Conservation (phyloP, 2,329 filamentous ascomycete species). For the Colletotrichum lindemuthianum region DNA sequence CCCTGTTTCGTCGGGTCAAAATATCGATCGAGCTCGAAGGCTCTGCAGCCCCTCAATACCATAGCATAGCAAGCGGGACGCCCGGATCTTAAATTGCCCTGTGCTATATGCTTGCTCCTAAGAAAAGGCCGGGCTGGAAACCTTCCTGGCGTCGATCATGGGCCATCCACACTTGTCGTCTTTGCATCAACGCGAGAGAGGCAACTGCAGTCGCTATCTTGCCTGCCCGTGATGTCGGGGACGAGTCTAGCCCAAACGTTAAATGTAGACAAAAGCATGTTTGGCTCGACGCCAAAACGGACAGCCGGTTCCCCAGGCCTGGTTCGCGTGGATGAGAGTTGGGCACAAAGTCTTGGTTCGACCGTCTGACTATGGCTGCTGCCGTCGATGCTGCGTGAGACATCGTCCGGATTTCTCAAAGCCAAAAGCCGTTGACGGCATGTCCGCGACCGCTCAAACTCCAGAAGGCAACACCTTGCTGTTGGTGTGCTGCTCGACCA, state of each 20-base stretch:
- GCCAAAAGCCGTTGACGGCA: constrained; percentile 33
- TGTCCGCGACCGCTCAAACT: constrained; percentile 8
- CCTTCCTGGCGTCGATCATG: constrained; percentile 30
- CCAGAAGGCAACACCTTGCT: not conserved
- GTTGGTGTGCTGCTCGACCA: not conserved
- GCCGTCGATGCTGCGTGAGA: constrained; percentile 28
- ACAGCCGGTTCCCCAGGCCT: constrained; percentile 14
- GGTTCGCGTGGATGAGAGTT: constrained; percentile 17
- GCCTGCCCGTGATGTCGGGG: not conserved
- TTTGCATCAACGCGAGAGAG: not conserved
- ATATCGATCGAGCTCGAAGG: constrained; percentile 5
- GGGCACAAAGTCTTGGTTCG: constrained; percentile 22
- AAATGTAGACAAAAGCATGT: not conserved
- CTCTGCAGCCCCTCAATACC: not conserved
- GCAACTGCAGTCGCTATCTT: not conserved
- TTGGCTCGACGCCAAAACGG: not conserved
- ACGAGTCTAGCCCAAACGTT: not conserved
- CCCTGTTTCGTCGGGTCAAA: constrained; percentile 16
- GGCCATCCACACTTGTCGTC: not conserved
- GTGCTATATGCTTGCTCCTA: constrained; percentile 16
- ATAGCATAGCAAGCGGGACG: constrained; percentile 7
- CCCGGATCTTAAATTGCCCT: constrained; percentile 27
- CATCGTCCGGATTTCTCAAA: constrained; percentile 25
- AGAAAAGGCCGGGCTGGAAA: constrained; percentile 3
- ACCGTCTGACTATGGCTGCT: constrained; percentile 21